Conservation (phyloP, 305 asterid genomes). For the Fraxinus ornus region DNA sequence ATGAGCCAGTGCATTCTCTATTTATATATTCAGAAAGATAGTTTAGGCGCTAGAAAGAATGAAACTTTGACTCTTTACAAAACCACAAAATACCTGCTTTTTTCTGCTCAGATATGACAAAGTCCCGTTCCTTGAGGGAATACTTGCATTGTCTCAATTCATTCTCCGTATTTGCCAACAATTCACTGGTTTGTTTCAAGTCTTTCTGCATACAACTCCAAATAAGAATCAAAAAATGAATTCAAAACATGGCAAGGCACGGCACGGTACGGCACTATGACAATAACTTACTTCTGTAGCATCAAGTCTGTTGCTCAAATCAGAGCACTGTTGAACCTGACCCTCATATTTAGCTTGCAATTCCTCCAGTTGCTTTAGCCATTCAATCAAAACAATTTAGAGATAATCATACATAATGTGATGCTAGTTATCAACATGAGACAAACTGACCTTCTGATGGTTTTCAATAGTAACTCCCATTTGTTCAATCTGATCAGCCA, state of each 20-base stretch:
- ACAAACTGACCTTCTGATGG: slow-evolving; percentile 53
- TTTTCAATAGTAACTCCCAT: slow-evolving; percentile 63
- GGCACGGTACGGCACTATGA: background rate
- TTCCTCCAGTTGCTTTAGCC: slow-evolving; percentile 57
- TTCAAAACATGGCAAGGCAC: background rate
- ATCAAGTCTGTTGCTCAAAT: slow-evolving; percentile 52
- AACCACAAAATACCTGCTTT: slow-evolving; percentile 59
- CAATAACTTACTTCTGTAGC: slow-evolving; percentile 47
- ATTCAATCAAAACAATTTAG: slow-evolving; percentile 5
- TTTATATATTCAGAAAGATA: slow-evolving; percentile 14
- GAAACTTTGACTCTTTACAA: background rate
- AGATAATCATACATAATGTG: background rate
- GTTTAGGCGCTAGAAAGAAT: slow-evolving; percentile 6
- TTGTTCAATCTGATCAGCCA: slow-evolving; percentile 84
- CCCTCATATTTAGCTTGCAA: slow-evolving; percentile 51
- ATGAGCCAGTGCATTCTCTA: slow-evolving; percentile 77
- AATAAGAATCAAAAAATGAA: slow-evolving; percentile 27
- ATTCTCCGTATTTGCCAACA: slow-evolving; percentile 54
- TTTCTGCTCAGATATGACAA: slow-evolving; percentile 65
- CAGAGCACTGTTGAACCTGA: slow-evolving; percentile 49
- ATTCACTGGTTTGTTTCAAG: slow-evolving; percentile 51
- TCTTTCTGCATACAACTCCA: slow-evolving; percentile 49
- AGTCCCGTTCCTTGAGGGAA: slow-evolving; percentile 64
- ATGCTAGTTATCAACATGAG: background rate
- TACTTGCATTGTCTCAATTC: slow-evolving; percentile 50